Base-by-base conservation (phyloP, 768 basidiomycete species). In the Inosperma sp. region DNA sequence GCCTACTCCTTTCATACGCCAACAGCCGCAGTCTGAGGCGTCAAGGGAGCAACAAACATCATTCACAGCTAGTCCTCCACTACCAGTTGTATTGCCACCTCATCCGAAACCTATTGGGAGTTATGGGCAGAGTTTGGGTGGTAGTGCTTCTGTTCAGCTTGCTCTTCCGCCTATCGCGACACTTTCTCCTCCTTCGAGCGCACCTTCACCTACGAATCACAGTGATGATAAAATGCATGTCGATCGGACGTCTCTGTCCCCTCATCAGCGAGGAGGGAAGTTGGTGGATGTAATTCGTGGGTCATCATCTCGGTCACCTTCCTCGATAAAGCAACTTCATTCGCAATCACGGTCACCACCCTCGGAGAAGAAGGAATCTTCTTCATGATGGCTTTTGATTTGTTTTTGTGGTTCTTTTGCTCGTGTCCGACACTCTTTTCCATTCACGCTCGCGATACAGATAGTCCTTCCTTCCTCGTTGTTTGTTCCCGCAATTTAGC, bases 101-200 rank as follows among this genome's bases (percentile, higher is more conserved):
- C 87, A 87, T 61, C 86, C 87, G 37, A 77, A 83, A 21, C 86
- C 86, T 9, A 75, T 86, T 43, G 86, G 86, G 30, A 50, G 80
- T 1, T 68, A 79, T 44, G 66, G 72, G 17, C 61, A 64, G 45
- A 69, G 4, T 73, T 78, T 57, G 46, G 51, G 47, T 50, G 36
- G 64, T 44, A 63, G 57, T 31, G 61, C 60, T 7, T 70, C 72
- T 5, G 62, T 58, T 16, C 56, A 72, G 16, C 78, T 85, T 36
- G 74, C 82, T 1, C 72, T 88, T 1, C 86, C 86, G 41, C 84
- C 84, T 0, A 87, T 88, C 54, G 76, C 82, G 19, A 85, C 84
- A 6, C 67, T 88, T 19, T 81, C 84, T 6, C 82, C 84, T 3
- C 64, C 78, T 5, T 81, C 82, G 10, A 76, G 77, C 4, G 75